A percentile compares a stretch with the other conserved stretches of the same genome.
Evolutionary conservation across 306 rosid genomes (phyloP).

Genomic region (Carpinus fangiana): DNA sequence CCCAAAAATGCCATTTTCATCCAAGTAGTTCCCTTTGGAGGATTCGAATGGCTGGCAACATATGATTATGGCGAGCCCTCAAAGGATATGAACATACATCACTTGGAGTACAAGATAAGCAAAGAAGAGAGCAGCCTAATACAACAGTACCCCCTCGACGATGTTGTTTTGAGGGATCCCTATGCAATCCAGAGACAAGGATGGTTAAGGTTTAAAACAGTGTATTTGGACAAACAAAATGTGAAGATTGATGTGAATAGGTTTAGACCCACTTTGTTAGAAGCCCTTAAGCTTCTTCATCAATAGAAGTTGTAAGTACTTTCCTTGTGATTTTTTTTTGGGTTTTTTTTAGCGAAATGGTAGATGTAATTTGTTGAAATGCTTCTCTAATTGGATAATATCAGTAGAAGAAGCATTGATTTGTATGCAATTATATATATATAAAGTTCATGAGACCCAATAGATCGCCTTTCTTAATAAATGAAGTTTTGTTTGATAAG

Average conservation of each 20-base stretch:
- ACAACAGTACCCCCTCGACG: constrained; percentile 63
- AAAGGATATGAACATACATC: constrained; percentile 62
- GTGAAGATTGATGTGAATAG: constrained; percentile 60
- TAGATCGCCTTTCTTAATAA: too few relatives aligned
- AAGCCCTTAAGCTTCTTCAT: constrained; percentile 77
- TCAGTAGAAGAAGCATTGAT: too few relatives aligned
- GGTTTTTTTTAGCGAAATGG: too few relatives aligned
- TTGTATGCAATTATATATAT: too few relatives aligned
- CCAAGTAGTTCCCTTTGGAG: constrained; percentile 78
- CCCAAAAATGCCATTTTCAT: constrained; percentile 75
- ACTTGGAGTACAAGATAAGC: constrained; percentile 69
- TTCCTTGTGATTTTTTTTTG: too few relatives aligned
- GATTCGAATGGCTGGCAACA: constrained; percentile 68
- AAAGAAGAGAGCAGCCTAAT: constrained; percentile 72
- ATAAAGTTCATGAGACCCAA: too few relatives aligned
- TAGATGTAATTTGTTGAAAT: too few relatives aligned
- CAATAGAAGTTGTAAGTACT: constrained; percentile 18
- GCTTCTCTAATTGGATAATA: too few relatives aligned
- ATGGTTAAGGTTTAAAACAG: constrained; percentile 54
- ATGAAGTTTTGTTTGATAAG: too few relatives aligned
- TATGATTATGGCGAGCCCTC: constrained; percentile 57
- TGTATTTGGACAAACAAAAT: constrained; percentile 72
- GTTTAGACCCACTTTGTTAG: constrained; percentile 64
- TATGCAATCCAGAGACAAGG: constrained; percentile 44
- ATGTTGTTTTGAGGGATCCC: constrained; percentile 54